These are phyloP conservation scores for Thamnidium elegans DNA, from an alignment of 192 early-diverging fungal species.

Conservation along the genomic window DNA sequence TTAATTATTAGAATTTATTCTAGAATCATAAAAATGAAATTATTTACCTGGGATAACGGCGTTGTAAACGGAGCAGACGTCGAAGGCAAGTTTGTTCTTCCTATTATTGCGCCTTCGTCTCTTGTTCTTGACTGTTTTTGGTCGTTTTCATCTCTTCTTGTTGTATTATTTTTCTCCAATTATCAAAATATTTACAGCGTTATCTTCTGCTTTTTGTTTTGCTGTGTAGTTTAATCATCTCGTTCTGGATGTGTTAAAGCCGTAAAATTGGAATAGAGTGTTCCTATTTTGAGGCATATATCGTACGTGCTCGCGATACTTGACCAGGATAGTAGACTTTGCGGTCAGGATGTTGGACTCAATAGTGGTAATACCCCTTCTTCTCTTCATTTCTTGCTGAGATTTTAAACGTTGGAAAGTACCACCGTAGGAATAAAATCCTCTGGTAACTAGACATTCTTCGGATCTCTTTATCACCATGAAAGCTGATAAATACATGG, in stretches of 20 bases:
- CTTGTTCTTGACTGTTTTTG: too few species aligned
- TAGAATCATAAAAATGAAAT: too few species aligned
- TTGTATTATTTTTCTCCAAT: too few species aligned
- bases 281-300: not conserved
- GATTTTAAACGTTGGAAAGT: not conserved
- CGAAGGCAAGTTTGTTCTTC: too few species aligned
- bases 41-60: too few species aligned
- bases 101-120: too few species aligned
- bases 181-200: too few species aligned
- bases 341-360: not conserved
- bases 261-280: not conserved
- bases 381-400: not conserved
- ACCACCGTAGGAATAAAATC: not conserved
- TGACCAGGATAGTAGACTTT: not conserved
- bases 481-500: not conserved
- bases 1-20: too few species aligned
- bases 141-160: too few species aligned
- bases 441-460: not conserved
- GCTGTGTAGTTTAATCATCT: not conserved
- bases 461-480: not conserved
- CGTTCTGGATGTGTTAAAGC: not conserved
- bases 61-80: too few species aligned
- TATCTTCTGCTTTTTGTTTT: too few species aligned
- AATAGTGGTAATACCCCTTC: not conserved
- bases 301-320: not conserved